A percentile compares a stretch with the other conserved stretches of the same genome.
Conservation (phyloP, 1,284 basidiomycete species). For the Heterobasidion parviporum region DNA sequence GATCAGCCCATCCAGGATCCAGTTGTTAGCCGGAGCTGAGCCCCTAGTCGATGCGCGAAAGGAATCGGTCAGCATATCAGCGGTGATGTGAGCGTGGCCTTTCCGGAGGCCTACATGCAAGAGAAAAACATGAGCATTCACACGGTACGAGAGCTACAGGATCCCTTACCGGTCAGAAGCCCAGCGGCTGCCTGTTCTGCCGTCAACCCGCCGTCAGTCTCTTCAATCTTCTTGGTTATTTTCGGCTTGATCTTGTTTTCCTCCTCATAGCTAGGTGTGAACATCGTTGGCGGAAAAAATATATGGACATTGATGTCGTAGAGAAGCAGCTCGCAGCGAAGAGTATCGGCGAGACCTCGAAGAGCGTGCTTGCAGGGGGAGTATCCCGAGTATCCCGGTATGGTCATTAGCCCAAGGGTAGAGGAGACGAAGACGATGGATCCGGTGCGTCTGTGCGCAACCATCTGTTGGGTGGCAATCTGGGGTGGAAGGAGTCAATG, state of each 20-base stretch:
- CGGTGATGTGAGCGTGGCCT: conserved; percentile 1
- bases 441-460: conserved; percentile 1
- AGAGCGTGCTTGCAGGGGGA: conserved; percentile 2
- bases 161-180: background rate
- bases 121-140: background rate
- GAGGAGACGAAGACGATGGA: conserved; percentile 4
- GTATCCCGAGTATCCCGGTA: conserved; percentile 2
- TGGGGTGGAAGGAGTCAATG: background rate
- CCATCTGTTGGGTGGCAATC: background rate
- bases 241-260: conserved; percentile 1
- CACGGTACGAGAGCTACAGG: background rate
- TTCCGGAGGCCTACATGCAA: background rate
- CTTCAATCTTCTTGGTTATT: conserved; percentile 1
- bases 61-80: background rate
- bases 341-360: conserved; percentile 3
- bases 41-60: conserved; percentile 2
- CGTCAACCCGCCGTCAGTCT: background rate
- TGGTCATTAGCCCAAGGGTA: conserved; percentile 3
- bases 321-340: conserved; percentile 1
- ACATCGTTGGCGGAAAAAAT: conserved; percentile 5
- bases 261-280: background rate
- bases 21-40: background rate
- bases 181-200: conserved; percentile 1
- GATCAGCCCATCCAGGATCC: conserved; percentile 1
- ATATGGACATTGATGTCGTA: conserved; percentile 4